Percentiles rank a stretch among this genome's conserved stretches.
phyloP scores from a whole-genome alignment of 1,284 basidiomycete genomes.

The Cyathus olla region DNA sequence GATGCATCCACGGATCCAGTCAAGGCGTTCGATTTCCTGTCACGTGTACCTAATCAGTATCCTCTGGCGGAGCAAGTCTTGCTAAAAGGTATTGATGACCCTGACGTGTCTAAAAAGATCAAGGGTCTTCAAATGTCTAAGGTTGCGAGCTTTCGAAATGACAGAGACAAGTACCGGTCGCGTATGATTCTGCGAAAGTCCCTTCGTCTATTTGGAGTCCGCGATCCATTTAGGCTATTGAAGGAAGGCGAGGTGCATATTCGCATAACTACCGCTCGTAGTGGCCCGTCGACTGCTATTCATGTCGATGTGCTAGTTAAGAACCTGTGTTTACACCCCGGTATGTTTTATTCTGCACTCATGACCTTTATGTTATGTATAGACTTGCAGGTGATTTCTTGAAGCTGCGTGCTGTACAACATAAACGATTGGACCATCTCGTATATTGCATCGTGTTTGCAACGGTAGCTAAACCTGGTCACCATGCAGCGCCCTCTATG shows the following conservation, averaged over 20 bases:
- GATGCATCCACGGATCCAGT: constrained; percentile 55
- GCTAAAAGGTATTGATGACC: constrained; percentile 63
- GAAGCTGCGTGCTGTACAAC: constrained; percentile 67
- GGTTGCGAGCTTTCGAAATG: constrained; percentile 64
- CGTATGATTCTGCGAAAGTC: constrained; percentile 72
- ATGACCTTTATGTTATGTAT: background rate
- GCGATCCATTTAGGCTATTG: constrained; percentile 71
- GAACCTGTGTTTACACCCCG: constrained; percentile 77
- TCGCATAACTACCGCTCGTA: constrained; percentile 61
- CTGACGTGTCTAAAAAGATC: constrained; percentile 51
- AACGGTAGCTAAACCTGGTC: constrained; percentile 63
- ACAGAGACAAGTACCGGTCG: constrained; percentile 60
- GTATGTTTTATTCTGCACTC: constrained; percentile 44
- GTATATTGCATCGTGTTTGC: constrained; percentile 77
- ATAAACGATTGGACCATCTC: constrained; percentile 61
- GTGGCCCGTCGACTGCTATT: constrained; percentile 64
- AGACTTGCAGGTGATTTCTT: constrained; percentile 64
- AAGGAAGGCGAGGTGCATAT: constrained; percentile 73
- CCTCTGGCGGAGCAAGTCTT: constrained; percentile 61
- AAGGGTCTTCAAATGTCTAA: constrained; percentile 58
- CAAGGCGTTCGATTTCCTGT: constrained; percentile 66
- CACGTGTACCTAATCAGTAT: constrained; percentile 56
- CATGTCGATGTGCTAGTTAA: constrained; percentile 71
- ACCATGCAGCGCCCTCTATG: constrained; percentile 73
- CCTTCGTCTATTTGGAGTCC: constrained; percentile 70